These are phyloP conservation scores for Pseudofabraea citricarpa DNA, from an alignment of 2,329 filamentous ascomycete genomes.

Conservation along the genomic window DNA sequence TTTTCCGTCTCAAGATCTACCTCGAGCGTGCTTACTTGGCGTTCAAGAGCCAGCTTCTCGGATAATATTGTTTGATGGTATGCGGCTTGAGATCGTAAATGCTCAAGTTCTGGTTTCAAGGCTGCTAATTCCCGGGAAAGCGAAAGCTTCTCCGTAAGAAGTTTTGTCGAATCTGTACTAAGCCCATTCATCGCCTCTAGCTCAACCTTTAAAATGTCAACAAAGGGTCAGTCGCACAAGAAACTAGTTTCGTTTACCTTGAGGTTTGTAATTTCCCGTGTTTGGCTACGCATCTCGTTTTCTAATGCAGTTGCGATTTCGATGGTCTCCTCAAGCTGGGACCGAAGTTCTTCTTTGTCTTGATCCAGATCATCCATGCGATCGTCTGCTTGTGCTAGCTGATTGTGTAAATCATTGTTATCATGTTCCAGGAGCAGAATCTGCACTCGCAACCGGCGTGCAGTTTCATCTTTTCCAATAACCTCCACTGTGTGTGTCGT, in stretches of 20 bases:
- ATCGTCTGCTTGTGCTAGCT: conserved; percentile 55
- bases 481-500: conserved; percentile 60
- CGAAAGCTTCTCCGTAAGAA: conserved; percentile 61
- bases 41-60: conserved; percentile 76
- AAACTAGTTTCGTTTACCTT: conserved; percentile 37
- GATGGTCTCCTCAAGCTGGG: conserved; percentile 43
- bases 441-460: conserved; percentile 64
- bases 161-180: conserved; percentile 64
- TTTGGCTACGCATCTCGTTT: conserved; percentile 42
- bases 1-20: conserved; percentile 81
- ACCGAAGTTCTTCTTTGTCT: conserved; percentile 40
- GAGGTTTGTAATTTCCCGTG: conserved; percentile 50
- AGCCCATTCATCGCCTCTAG: conserved; percentile 62
- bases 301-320: conserved; percentile 24
- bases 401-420: conserved; percentile 61
- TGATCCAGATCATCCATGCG: conserved; percentile 51
- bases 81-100: conserved; percentile 51
- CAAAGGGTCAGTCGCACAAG: not conserved
- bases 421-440: conserved; percentile 71
- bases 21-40: conserved; percentile 71
- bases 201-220: conserved; percentile 51
- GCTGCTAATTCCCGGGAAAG: conserved; percentile 54
- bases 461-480: conserved; percentile 70
- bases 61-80: conserved; percentile 64
- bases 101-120: conserved; percentile 57